A percentile compares a stretch with the other conserved stretches of the same genome.
phyloP scores from a whole-genome alignment of 2,329 filamentous ascomycete species.

The Phialophora macrospora region DNA sequence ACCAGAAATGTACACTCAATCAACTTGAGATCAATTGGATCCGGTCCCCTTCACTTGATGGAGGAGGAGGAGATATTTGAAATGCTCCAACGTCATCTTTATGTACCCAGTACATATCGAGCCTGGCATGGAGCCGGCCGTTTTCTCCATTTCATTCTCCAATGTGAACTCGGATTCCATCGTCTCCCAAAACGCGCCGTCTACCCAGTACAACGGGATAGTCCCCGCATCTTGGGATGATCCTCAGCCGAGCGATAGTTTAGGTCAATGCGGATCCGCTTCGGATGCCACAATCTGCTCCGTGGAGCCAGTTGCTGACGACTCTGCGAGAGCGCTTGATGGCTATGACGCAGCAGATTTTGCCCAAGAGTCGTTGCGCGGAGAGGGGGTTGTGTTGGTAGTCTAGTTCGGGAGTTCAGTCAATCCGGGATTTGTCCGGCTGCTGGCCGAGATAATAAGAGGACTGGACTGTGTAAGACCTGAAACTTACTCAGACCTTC shows the following conservation, averaged over 20 bases:
- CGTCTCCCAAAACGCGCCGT: not conserved
- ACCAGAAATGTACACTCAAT: not conserved
- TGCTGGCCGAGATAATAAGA: no score
- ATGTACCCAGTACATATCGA: not conserved
- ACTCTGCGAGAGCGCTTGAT: not conserved
- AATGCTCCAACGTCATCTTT: not conserved
- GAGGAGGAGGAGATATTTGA: not conserved
- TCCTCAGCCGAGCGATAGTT: not conserved
- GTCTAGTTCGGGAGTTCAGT: not conserved
- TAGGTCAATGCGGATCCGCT: conserved; percentile 7
- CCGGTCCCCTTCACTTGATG: not conserved
- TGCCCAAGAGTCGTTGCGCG: not conserved
- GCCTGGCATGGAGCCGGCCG: not conserved
- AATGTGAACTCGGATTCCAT: not conserved
- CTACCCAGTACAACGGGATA: not conserved
- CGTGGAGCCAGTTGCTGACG: not conserved
- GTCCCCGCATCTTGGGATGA: conserved; percentile 4
- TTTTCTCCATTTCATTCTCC: conserved; percentile 1
- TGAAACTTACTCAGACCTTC: not conserved
- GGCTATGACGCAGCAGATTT: not conserved
- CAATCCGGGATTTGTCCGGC: not conserved
- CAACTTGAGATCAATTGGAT: not conserved
- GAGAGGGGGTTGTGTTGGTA: not conserved
- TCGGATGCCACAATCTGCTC: not conserved
- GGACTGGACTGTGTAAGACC: no score